These are phyloP conservation scores for Hapsidospora chrysogenum DNA, from an alignment of 495 filamentous ascomycete genomes.

Conservation along the genomic window DNA sequence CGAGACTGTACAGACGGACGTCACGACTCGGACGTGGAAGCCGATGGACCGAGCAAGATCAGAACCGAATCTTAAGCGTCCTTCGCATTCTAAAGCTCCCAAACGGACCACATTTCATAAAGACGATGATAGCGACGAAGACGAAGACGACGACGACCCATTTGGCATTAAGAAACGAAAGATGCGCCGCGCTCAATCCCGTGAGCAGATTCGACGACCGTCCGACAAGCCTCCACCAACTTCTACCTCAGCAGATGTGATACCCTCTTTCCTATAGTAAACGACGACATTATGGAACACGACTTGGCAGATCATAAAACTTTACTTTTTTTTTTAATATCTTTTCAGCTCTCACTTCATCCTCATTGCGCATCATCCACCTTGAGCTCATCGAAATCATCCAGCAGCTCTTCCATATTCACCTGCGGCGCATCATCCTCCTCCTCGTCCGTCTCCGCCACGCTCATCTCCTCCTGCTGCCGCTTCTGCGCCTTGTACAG, in stretches of 20 bases:
- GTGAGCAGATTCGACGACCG: slow-evolving; percentile 1
- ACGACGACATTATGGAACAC: background rate
- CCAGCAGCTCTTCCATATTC: slow-evolving; percentile 68
- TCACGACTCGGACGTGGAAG: background rate
- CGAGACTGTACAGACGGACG: too few species aligned
- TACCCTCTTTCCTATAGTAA: background rate
- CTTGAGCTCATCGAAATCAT: slow-evolving; percentile 74
- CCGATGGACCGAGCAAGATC: background rate
- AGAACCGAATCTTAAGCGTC: background rate
- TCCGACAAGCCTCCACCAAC: background rate
- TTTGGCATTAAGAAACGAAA: slow-evolving; percentile 2
- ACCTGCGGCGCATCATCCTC: slow-evolving; percentile 61
- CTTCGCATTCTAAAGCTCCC: background rate
- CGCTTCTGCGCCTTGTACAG: slow-evolving; percentile 54
- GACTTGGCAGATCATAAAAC: background rate
- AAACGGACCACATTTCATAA: background rate
- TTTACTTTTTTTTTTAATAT: background rate
- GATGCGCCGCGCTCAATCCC: background rate
- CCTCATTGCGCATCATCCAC: slow-evolving; percentile 32
- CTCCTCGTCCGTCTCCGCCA: slow-evolving; percentile 49
- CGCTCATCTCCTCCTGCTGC: slow-evolving; percentile 34
- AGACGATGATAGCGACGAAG: background rate
- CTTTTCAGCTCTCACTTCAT: background rate
- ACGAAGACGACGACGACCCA: background rate
- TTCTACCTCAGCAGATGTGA: background rate